Base-by-base conservation (phyloP, 2,329 filamentous ascomycete genomes). In the Fusarium oligoseptatum region DNA sequence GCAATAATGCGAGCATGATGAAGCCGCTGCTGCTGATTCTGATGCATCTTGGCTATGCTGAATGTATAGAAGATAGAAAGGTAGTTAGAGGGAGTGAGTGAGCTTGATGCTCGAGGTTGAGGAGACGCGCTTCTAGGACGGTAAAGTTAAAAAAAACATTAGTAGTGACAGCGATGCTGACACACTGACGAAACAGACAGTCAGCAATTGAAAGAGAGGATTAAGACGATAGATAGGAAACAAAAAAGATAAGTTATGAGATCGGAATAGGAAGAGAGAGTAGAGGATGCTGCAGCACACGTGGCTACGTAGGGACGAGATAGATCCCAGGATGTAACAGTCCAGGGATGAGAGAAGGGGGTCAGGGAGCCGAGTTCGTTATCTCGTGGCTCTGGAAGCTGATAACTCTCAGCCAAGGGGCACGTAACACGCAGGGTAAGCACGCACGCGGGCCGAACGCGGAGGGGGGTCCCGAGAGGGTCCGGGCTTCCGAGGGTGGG, bases 1-100 rank as follows among this genome's bases (percentile, higher is more conserved):
- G 96, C 95, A 66, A 97, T 84, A 64, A 97, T 87, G 77, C 95
- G 93, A 72, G 91, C 92, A 79, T 87, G 89, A 74, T 88, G 86
- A 75, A 90, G 84, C 58, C 87, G 83, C 37, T 66, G 66, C 39
- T 78, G 70, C n/a, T 77, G 79, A 9, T 70, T 64, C 57, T 75
- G 77, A 62, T 78, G 76, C 79, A 80, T 80, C 55, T 58, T 74
- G 66, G 58, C 36, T 36, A 17, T n/a, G 10, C 36, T 27, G 37
- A 4, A 52, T n/a, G 48, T 52, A 52, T n/a, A 32, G 48, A 52
- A 52, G 48, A 32, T 32, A 32, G 48, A 6, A 32, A 67, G 27
- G n/a, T 27, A 62, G 50, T 22, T 41, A 4, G 43, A 20, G 52
- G 24, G 57, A 43, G 45, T 29, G 29, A 56, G 36, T 27, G 39